A percentile compares a stretch with the other conserved stretches of the same genome.
Evolutionary conservation across 768 basidiomycete genomes (phyloP).

Genomic region (Pulveroboletus sp.): DNA sequence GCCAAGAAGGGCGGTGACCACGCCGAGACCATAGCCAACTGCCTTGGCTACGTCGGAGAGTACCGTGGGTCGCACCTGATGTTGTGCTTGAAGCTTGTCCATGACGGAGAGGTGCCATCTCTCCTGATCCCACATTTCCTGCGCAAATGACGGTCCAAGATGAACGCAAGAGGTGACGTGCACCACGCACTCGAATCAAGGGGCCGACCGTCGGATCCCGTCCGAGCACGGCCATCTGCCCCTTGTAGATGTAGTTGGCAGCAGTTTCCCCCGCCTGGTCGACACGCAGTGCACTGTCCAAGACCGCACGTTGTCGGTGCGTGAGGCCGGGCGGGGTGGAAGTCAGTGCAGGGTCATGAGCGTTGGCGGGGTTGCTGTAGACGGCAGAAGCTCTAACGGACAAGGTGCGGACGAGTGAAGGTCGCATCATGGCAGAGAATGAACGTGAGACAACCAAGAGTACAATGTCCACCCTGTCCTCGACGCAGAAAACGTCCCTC

Average conservation of each 20-base stretch:
- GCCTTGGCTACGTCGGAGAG: conserved; percentile 82
- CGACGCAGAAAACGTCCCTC: conserved; percentile 31
- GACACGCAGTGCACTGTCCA: conserved; percentile 75
- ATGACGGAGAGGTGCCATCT: conserved; percentile 86
- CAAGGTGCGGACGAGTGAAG: conserved; percentile 13
- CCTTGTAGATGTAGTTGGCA: conserved; percentile 92
- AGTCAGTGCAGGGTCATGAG: conserved; percentile 38
- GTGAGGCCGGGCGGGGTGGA: conserved; percentile 56
- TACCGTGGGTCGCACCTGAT: conserved; percentile 76
- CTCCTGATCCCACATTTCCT: conserved; percentile 99
- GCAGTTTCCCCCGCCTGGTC: conserved; percentile 96
- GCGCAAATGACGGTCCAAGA: background rate
- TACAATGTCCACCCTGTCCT: conserved; percentile 24
- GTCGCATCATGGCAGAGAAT: conserved; percentile 12
- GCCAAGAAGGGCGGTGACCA: conserved; percentile 80
- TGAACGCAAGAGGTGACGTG: background rate
- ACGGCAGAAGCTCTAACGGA: conserved; percentile 40
- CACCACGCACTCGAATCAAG: conserved; percentile 64
- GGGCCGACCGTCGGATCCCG: conserved; percentile 49
- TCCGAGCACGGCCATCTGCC: conserved; percentile 74
- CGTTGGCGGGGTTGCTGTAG: conserved; percentile 41
- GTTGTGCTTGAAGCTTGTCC: conserved; percentile 80
- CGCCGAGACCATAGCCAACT: conserved; percentile 83
- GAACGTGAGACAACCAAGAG: conserved; percentile 3
- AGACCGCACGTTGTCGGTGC: conserved; percentile 39